Conservation (phyloP, 2,329 filamentous ascomycete species). For the Arthrobotrys megalospora region DNA sequence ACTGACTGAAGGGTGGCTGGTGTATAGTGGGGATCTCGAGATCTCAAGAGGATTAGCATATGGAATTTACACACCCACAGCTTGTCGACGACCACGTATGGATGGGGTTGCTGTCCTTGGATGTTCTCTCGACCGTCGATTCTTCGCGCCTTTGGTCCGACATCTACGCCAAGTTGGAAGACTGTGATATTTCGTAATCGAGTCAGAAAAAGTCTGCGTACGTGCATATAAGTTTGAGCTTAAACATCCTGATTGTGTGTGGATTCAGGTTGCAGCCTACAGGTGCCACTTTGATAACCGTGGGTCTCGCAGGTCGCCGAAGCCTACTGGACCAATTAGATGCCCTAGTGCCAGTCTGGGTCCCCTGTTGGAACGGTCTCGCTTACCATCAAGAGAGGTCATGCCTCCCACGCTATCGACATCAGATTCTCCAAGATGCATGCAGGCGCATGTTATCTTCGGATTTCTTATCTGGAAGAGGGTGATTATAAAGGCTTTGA, state of each 20-base stretch:
- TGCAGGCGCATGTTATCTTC: slow-evolving; percentile 42
- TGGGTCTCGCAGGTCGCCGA: slow-evolving; percentile 58
- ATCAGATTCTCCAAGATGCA: slow-evolving; percentile 10
- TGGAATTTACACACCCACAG: too few species aligned
- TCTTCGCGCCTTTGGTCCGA: neutral
- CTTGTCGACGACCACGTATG: too few species aligned
- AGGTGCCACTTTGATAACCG: slow-evolving; percentile 38
- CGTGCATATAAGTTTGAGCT: slow-evolving; percentile 37
- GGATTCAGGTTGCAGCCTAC: slow-evolving; percentile 46
- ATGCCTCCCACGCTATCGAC: slow-evolving; percentile 39
- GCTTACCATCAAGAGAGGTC: slow-evolving; percentile 43
- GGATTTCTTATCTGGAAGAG: slow-evolving; percentile 49
- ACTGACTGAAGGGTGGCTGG: too few species aligned
- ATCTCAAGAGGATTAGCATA: too few species aligned
- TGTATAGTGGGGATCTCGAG: too few species aligned
- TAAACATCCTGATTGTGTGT: slow-evolving; percentile 27
- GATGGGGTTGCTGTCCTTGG: too few species aligned
- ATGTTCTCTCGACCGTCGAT: too few species aligned
- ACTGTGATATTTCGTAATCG: slow-evolving; percentile 42
- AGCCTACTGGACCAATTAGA: slow-evolving; percentile 39
- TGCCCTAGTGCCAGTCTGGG: neutral
- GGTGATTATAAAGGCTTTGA: slow-evolving; percentile 27
- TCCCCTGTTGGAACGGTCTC: slow-evolving; percentile 35
- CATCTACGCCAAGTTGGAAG: neutral
- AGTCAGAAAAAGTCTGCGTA: slow-evolving; percentile 52